These are phyloP conservation scores for Trapa incisa DNA, from an alignment of 345 rosid genomes.

Conservation along the genomic window DNA sequence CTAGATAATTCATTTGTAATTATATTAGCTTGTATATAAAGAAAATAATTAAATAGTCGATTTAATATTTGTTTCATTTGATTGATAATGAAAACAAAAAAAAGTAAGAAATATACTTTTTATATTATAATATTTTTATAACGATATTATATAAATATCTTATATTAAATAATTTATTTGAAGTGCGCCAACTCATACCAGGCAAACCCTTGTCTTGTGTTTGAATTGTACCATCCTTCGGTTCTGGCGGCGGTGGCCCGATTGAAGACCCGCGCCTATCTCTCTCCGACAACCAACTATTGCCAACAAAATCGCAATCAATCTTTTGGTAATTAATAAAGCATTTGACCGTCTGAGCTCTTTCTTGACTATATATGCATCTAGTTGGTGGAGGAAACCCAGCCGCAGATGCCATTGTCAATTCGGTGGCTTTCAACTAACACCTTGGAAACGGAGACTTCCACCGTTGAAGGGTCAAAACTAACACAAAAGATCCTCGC, in stretches of 20 bases:
- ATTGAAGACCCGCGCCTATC: neutral
- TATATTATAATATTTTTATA: too few species aligned
- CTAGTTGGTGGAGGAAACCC: neutral
- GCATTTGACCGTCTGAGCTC: neutral
- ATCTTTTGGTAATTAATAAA: neutral
- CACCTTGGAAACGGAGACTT: neutral
- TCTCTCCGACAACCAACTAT: neutral
- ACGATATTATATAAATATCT: too few species aligned
- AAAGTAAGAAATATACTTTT: too few species aligned
- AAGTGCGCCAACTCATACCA: too few species aligned
- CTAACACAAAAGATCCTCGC: neutral
- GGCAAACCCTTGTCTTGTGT: too few species aligned
- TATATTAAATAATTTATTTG: too few species aligned
- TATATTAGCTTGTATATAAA: too few species aligned
- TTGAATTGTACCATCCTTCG: too few species aligned
- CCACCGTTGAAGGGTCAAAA: neutral
- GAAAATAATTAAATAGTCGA: too few species aligned
- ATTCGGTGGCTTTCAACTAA: neutral
- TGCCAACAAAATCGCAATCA: neutral
- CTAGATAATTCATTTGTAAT: too few species aligned
- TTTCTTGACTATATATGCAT: neutral
- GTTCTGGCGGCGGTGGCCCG: neutral
- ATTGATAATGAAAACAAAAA: too few species aligned
- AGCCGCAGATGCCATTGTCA: neutral
- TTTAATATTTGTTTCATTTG: too few species aligned